phyloP scores from a whole-genome alignment of 495 filamentous ascomycete species.

The Neurospora intermedia region DNA sequence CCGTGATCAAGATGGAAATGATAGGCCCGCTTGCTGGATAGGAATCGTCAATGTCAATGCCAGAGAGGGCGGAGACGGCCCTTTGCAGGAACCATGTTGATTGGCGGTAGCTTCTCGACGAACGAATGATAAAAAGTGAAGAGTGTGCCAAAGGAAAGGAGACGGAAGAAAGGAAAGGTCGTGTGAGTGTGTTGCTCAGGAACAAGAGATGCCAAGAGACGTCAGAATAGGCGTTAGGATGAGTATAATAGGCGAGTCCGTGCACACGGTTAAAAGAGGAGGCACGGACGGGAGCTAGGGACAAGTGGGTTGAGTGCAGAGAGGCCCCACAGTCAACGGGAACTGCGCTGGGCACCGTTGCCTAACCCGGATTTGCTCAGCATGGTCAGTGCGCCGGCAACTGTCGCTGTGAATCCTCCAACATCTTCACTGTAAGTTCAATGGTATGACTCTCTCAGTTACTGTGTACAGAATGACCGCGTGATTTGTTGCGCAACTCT shows the following conservation, averaged over 20 bases:
- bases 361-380: neutral
- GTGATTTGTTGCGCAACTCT: too few species aligned
- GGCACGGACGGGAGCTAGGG: neutral
- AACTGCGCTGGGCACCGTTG: neutral
- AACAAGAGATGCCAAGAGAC: neutral
- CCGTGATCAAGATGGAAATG: neutral
- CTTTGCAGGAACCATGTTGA: neutral
- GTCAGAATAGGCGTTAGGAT: neutral
- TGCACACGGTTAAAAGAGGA: neutral
- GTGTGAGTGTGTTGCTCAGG: neutral
- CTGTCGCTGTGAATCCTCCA: neutral
- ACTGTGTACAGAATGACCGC: neutral
- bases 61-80: neutral
- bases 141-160: neutral
- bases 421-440: neutral
- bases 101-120: neutral
- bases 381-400: neutral
- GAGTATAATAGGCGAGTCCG: neutral
- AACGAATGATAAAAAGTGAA: neutral
- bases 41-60: neutral
- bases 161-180: neutral
- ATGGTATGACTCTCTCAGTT: neutral
- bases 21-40: neutral
- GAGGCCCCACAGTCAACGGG: neutral
- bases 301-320: neutral